Percentiles rank a stretch among this genome's conserved stretches.
These are phyloP conservation scores for Rutstroemia sydowiana DNA, from an alignment of 2,329 filamentous ascomycete genomes.

Conservation along the genomic window DNA sequence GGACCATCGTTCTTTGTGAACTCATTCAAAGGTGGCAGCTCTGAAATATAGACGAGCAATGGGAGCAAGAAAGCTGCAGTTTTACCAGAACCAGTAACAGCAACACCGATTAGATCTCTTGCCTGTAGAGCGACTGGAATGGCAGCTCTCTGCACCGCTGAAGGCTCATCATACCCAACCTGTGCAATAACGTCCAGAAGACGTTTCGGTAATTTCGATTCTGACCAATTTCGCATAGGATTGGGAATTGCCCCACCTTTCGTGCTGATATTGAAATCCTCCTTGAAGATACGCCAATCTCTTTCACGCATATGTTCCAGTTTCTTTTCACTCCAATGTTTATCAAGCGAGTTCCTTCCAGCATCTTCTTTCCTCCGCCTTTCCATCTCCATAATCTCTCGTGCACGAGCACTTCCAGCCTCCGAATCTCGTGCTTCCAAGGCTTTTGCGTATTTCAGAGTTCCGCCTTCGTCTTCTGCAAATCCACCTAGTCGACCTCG, in stretches of 20 bases:
- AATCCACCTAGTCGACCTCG: conserved; percentile 62
- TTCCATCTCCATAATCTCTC: conserved; percentile 80
- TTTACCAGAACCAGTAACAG: conserved; percentile 96
- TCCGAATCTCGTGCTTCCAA: conserved; percentile 70
- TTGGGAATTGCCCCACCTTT: conserved; percentile 90
- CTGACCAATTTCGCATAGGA: conserved; percentile 90
- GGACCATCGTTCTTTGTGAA: conserved; percentile 88
- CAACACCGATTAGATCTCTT: conserved; percentile 94
- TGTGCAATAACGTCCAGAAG: conserved; percentile 74
- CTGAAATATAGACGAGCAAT: conserved; percentile 87
- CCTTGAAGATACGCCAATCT: conserved; percentile 99
- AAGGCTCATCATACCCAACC: conserved; percentile 87
- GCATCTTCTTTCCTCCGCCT: conserved; percentile 66
- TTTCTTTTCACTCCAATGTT: conserved; percentile 93
- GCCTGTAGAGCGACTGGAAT: conserved; percentile 92
- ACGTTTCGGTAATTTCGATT: conserved; percentile 70
- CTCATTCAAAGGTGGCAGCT: conserved; percentile 78
- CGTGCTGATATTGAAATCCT: conserved; percentile 93
- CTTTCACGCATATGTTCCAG: conserved; percentile 91
- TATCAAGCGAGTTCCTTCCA: conserved; percentile 69
- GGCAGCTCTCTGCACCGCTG: conserved; percentile 84
- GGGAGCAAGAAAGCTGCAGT: conserved; percentile 92
- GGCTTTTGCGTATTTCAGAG: conserved; percentile 54
- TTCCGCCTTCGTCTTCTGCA: conserved; percentile 49
- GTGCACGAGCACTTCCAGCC: conserved; percentile 67